Evolutionary conservation across 2,329 filamentous ascomycete species (phyloP), one percentile per base, ranked within the genome.

Genomic region (Ophiostoma montium): DNA sequence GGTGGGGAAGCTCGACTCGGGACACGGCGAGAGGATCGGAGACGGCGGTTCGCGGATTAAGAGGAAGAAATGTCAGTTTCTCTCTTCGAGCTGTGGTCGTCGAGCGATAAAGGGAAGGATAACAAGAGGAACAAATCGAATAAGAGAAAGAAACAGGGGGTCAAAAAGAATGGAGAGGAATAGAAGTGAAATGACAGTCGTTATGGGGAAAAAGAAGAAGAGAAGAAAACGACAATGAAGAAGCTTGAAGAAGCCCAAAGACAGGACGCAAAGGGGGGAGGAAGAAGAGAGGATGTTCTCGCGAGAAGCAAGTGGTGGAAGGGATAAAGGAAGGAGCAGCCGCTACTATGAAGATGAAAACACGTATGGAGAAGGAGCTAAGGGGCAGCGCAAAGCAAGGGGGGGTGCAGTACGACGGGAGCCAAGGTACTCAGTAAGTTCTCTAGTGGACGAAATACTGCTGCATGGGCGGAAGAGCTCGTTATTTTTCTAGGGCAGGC

Each of bases 301-400:
- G 44, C 49, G 44, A 50, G 21, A 33, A 47, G 31, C 46, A 43
- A 32, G 36, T 31, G 9, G 16, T 38, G 38, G 46, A 16, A 39
- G 15, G 36, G 30, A 35, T n/a, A 35, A 32, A 46, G 27, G 43
- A 31, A 48, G 46, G 33, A 19, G n/a, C 36, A 35, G 35, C 45
- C 16, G 35, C 23, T 8, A n/a, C 32, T 36, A 42, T 46, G 46
- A 51, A 49, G 50, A 46, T 51, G 15, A 49, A 48, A 51, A 51
- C 50, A 51, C 50, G 50, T 51, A 49, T 42, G 35, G 27, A 39
- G 46, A 51, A 46, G 45, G 50, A 41, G 46, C 50, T 36, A 38
- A 51, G 49, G 45, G 38, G 50, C 42, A 46, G 50, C 46, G 50
- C 42, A 51, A 48, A 35, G 46, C 42, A 31, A 44, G 42, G 42